Conservation (phyloP, 2,329 filamentous ascomycete genomes). For the Zymoseptoria passerinii region DNA sequence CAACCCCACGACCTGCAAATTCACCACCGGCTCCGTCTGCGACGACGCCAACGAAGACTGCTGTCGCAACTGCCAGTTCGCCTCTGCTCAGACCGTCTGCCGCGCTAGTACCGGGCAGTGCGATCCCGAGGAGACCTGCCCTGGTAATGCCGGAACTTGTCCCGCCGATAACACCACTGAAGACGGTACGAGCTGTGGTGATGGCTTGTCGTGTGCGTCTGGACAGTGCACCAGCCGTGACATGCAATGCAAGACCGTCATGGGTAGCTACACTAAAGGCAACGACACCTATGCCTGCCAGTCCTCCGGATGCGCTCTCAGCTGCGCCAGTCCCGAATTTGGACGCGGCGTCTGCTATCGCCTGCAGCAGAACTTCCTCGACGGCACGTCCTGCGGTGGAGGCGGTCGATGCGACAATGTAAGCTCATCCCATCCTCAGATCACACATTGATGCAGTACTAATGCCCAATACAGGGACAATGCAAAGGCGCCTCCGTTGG, state of each 20-base stretch:
- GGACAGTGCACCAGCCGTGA: conserved; percentile 92
- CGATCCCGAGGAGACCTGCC: conserved; percentile 77
- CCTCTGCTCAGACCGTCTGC: conserved; percentile 63
- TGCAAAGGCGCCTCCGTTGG: conserved; percentile 64
- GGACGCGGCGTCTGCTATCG: conserved; percentile 58
- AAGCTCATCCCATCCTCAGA: conserved; percentile 25
- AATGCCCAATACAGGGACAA: conserved; percentile 45
- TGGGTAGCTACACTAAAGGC: conserved; percentile 63
- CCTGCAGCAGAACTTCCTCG: conserved; percentile 84
- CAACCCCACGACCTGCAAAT: conserved; percentile 77
- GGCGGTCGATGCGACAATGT: conserved; percentile 69
- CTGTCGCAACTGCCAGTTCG: conserved; percentile 64
- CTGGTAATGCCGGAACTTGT: conserved; percentile 63
- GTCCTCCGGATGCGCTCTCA: conserved; percentile 61
- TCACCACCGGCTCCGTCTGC: conserved; percentile 66
- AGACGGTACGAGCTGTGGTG: conserved; percentile 66
- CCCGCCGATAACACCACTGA: conserved; percentile 61
- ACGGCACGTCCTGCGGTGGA: conserved; percentile 76
- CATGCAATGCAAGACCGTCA: conserved; percentile 75
- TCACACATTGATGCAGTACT: conserved; percentile 1
- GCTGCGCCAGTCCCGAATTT: conserved; percentile 65
- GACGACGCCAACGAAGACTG: conserved; percentile 80
- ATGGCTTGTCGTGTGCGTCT: conserved; percentile 68
- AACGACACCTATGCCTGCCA: conserved; percentile 79
- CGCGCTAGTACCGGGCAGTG: conserved; percentile 70